phyloP scores from a whole-genome alignment of 768 basidiomycete species.

The Kwoniella dejecticola region DNA sequence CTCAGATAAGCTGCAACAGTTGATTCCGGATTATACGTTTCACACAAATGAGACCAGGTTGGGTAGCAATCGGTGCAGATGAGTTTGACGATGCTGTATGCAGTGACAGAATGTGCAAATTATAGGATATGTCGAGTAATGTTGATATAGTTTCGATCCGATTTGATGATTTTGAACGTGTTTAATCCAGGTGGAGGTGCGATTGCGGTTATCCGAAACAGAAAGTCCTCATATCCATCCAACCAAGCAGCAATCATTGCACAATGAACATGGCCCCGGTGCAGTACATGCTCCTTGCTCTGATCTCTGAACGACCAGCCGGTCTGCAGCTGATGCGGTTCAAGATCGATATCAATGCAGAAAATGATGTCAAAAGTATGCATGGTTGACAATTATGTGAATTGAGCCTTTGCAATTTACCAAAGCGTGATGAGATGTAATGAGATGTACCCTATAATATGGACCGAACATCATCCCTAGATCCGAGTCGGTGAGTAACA shows the following conservation, averaged over 20 bases:
- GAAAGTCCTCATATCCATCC: conserved; percentile 1
- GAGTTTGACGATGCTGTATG: too few species aligned
- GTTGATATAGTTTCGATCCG: conserved; percentile 9
- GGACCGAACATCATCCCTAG: conserved; percentile 46
- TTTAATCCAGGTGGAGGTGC: conserved; percentile 8
- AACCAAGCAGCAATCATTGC: neutral
- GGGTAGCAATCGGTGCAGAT: too few species aligned
- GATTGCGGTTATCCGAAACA: conserved; percentile 5
- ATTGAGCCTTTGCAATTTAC: neutral
- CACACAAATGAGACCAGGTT: too few species aligned
- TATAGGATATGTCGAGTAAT: neutral
- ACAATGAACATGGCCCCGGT: too few species aligned
- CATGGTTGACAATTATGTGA: too few species aligned
- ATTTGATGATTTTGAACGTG: conserved; percentile 7
- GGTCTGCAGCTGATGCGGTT: too few species aligned
- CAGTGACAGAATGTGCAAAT: neutral
- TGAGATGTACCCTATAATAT: conserved; percentile 43
- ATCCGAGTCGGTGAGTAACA: conserved; percentile 55
- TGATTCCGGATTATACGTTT: too few species aligned
- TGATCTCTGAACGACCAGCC: too few species aligned
- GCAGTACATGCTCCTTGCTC: too few species aligned
- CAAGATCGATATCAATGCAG: too few species aligned
- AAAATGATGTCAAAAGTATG: too few species aligned
- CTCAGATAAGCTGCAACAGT: too few species aligned
- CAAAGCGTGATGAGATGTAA: conserved; percentile 2